Evolutionary conservation across 139 green algal genomes (phyloP).

Genomic region (Haematococcus lacustris): DNA sequence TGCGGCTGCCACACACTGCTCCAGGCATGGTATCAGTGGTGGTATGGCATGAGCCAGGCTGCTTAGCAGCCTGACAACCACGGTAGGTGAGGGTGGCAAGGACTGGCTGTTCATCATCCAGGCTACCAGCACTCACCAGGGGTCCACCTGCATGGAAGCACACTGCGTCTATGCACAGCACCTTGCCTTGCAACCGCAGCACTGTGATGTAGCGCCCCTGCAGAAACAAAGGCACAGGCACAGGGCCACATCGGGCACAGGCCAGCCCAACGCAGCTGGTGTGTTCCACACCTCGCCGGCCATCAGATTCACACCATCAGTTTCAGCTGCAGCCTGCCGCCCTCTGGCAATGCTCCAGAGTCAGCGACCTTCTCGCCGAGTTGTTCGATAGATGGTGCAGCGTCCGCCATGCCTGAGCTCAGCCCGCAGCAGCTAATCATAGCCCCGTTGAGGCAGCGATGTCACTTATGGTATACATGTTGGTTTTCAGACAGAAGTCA

Average conservation of each 20-base stretch:
- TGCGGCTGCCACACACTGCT: neutral
- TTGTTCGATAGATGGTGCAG: too few relatives aligned
- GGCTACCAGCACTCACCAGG: conserved; percentile 23
- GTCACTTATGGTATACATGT: too few relatives aligned
- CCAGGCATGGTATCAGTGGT: neutral
- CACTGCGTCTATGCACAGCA: conserved; percentile 44
- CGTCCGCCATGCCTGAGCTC: too few relatives aligned
- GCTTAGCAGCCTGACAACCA: neutral
- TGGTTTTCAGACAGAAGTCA: too few relatives aligned
- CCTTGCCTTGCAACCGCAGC: conserved; percentile 19
- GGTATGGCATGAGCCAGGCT: too few relatives aligned
- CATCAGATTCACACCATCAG: conserved; percentile 6
- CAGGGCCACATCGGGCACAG: too few relatives aligned
- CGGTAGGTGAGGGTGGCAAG: neutral
- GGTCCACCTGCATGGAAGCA: conserved; percentile 58
- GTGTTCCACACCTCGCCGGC: neutral
- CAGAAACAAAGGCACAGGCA: neutral
- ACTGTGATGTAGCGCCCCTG: conserved; percentile 50
- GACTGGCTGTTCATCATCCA: neutral
- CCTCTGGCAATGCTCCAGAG: conserved; percentile 9
- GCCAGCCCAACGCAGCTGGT: too few relatives aligned
- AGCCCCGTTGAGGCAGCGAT: too few relatives aligned
- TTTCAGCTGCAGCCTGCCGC: conserved; percentile 20
- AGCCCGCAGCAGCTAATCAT: too few relatives aligned
- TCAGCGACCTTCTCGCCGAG: conserved; percentile 18